Conservation (phyloP, 108 stramenopile genomes). For the Cyclotella sp. region DNA sequence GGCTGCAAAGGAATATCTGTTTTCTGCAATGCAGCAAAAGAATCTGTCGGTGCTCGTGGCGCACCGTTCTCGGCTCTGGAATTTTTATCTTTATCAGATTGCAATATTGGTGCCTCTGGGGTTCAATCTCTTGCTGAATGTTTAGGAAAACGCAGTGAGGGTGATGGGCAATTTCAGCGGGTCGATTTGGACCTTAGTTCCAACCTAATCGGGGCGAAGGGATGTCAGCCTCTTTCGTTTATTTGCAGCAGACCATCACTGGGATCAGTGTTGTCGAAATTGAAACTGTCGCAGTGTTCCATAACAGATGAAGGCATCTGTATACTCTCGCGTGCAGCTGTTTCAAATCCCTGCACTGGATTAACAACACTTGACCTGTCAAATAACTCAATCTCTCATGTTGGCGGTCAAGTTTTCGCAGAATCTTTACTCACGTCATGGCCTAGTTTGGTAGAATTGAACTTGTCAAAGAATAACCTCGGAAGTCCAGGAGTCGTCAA, state of each 20-base stretch:
- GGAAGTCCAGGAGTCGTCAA: conserved; percentile 41
- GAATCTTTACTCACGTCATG: conserved; percentile 30
- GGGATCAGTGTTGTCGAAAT: conserved; percentile 42
- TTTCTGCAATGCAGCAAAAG: conserved; percentile 29
- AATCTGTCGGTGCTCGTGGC: conserved; percentile 4
- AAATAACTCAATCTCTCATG: conserved; percentile 48
- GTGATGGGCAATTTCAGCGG: conserved; percentile 9
- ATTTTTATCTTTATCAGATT: conserved; percentile 61
- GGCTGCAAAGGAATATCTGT: conserved; percentile 39
- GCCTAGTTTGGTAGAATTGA: conserved; percentile 51
- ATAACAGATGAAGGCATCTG: conserved; percentile 58
- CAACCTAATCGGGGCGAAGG: conserved; percentile 38
- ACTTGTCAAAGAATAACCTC: conserved; percentile 53
- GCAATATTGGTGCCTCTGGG: conserved; percentile 46
- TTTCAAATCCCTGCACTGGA: conserved; percentile 23
- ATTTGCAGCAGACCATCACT: conserved; percentile 14
- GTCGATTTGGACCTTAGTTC: conserved; percentile 29
- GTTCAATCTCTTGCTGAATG: conserved; percentile 23
- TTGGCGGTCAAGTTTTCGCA: conserved; percentile 41
- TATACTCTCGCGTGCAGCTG: conserved; percentile 33
- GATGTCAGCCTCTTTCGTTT: conserved; percentile 29
- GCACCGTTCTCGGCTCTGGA: conserved; percentile 35
- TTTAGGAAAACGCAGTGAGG: conserved; percentile 1
- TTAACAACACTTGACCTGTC: conserved; percentile 56
- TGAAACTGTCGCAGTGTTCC: conserved; percentile 46